Base-by-base conservation (phyloP, 2,329 filamentous ascomycete species). In the Colletotrichum tamarilloi region DNA sequence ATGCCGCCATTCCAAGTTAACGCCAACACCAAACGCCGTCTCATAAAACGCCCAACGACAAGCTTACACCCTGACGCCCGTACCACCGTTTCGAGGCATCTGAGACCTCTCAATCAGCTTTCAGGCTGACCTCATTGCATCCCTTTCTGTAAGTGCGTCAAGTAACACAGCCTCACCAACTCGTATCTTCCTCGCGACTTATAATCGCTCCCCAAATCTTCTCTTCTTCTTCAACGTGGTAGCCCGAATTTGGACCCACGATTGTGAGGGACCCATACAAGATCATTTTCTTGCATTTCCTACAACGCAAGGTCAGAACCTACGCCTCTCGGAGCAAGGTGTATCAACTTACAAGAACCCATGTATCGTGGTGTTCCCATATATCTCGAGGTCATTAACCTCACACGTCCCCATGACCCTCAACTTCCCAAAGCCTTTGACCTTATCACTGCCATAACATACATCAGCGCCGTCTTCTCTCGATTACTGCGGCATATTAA, bases 341-440 rank as follows among this genome's bases (percentile, higher is more conserved):
- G 32, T 11, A 35, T 1, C 2, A 42, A 80, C 80, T 76, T 75
- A 87, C 86, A 87, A 73, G 70, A 82, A 83, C 62, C 86, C 86
- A 11, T 84, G 82, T 71, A 87, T 83, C 55, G 78, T 83, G 55
- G 87, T 77, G 62, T 85, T 84, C 8, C 86, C 86, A 77, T 85
- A 88, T 14, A 88, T 84, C 71, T 87, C 85, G 22, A 88, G 77
- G 32, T 84, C 83, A 4, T 80, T 78, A 12, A 82, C 85, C 52
- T 87, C 82, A 7, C 86, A 78, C 28, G 80, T 83, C 6, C 86
- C 86, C 12, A 80, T 79, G 28, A 87, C 76, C 63, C 80, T 85
- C 49, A 88, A 80, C 76, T 86, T 86, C 24, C 86, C 86, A 74
- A 83, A 86, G 30, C 85, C 83, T 62, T 85, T 86, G 75, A 87